Evolutionary conservation across 139 green algal species (phyloP).

Genomic region (Choricystis sp.): DNA sequence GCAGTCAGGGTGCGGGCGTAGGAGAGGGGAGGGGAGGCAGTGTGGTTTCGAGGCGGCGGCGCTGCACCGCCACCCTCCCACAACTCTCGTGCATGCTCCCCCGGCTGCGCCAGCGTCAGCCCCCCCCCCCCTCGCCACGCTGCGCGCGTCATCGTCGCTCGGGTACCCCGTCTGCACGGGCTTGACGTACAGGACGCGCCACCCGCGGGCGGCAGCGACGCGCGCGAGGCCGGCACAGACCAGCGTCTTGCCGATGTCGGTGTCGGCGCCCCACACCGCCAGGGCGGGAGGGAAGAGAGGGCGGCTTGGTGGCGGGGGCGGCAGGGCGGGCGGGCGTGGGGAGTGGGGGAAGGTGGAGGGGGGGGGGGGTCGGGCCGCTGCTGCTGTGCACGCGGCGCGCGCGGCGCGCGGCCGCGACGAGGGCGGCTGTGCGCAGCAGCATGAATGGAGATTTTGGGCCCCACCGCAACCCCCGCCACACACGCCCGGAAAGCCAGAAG

Average conservation of each 20-base stretch:
- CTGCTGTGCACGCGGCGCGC: too few relatives aligned
- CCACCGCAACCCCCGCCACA: too few relatives aligned
- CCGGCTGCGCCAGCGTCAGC: neutral
- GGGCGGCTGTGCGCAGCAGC: too few relatives aligned
- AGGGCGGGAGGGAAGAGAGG: conserved; percentile 16
- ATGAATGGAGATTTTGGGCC: too few relatives aligned
- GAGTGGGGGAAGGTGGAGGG: too few relatives aligned
- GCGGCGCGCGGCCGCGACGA: too few relatives aligned
- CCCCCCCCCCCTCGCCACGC: conserved; percentile 27
- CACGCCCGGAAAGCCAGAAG: too few relatives aligned
- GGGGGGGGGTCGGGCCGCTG: too few relatives aligned
- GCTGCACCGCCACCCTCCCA: neutral
- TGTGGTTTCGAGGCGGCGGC: neutral
- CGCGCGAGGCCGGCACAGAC: conserved; percentile 55
- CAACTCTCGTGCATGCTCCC: neutral
- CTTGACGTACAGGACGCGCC: conserved; percentile 60
- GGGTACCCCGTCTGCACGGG: conserved; percentile 93
- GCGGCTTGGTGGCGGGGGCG: neutral
- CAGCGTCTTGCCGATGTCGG: conserved; percentile 87
- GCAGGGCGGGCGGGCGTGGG: too few relatives aligned
- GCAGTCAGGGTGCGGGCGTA: conserved; percentile 32
- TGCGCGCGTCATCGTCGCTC: conserved; percentile 48
- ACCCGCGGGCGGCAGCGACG: conserved; percentile 13
- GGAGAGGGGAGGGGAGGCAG: neutral
- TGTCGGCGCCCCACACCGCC: conserved; percentile 85